phyloP scores from a whole-genome alignment of 2,329 filamentous ascomycete genomes.

The Aureobasidium mangrovei region DNA sequence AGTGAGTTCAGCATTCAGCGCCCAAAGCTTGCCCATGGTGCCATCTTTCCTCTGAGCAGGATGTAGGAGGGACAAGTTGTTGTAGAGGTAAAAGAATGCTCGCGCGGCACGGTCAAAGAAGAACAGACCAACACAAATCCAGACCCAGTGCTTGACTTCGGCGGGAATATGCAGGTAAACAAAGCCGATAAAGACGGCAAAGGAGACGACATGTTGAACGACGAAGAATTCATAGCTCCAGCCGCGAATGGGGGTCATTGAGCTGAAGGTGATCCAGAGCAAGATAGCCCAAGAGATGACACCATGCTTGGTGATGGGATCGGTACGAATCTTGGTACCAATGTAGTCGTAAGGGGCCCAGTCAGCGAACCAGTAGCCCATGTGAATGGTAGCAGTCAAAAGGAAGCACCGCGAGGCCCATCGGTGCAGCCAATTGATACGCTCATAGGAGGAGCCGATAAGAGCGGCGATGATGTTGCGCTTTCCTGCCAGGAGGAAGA shows the following conservation, averaged over 20 bases:
- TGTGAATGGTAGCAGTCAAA: constrained; percentile 58
- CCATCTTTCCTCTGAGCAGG: constrained; percentile 22
- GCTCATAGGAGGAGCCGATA: constrained; percentile 57
- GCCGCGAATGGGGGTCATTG: constrained; percentile 55
- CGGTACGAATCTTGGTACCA: constrained; percentile 48
- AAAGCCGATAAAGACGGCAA: constrained; percentile 53
- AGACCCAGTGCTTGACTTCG: constrained; percentile 49
- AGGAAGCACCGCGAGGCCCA: constrained; percentile 64
- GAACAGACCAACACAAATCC: constrained; percentile 56
- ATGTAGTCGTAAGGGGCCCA: constrained; percentile 55
- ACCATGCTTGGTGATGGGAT: constrained; percentile 59
- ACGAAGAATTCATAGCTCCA: constrained; percentile 63
- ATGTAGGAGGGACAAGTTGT: constrained; percentile 34
- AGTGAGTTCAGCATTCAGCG: constrained; percentile 14
- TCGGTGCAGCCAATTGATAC: constrained; percentile 64
- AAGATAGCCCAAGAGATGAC: constrained; percentile 58
- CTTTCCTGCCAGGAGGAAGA: constrained; percentile 48
- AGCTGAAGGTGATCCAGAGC: constrained; percentile 56
- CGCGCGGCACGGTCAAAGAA: constrained; percentile 54
- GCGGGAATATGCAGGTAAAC: constrained; percentile 55
- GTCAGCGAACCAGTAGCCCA: constrained; percentile 58
- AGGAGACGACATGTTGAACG: constrained; percentile 56
- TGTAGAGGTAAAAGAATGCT: constrained; percentile 28
- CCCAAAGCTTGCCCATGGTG: constrained; percentile 15
- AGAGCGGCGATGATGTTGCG: constrained; percentile 53